Evolutionary conservation across 257 asterid genomes (phyloP), one percentile per base, ranked within the genome.

Genomic region (Prunella vulgaris): DNA sequence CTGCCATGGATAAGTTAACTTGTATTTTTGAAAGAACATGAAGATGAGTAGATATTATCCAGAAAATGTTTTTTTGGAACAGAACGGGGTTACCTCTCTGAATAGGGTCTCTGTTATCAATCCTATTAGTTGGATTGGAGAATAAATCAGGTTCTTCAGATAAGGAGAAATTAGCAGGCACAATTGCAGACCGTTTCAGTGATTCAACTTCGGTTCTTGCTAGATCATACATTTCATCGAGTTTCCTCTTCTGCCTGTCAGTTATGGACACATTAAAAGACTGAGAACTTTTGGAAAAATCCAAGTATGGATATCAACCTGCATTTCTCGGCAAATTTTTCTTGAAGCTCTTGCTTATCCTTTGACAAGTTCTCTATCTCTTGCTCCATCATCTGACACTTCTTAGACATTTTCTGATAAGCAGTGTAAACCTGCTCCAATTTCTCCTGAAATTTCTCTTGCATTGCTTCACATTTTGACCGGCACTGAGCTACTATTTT

Each of bases 191-290:
- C 58, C 96, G 86, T 65, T 90, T 93, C 60, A 82, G 56, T 15
- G 95, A 83, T 67, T 93, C 97, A 0, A 79, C 84, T 77, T 93
- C 98, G 15, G 78, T 81, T 84, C 93, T 84, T 79, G 90, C 83
- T 76, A 81, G 89, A 83, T 93, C 97, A 75, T 93, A 93, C 95
- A 93, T 90, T 78, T 93, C 98, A 67, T 93, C 98, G 25, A 93
- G 96, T 78, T 93, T 93, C 73, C 97, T 83, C 76, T 93, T 93
- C 83, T 93, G 98, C 87, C 97, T 93, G 95, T 61, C 54, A 77
- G 74, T 28, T 21, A 35, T 13, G 32, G 71, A 22, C 32, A 32
- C 37, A 15, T 18, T n/a, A 27, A 60, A 62, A 68, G 40, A 59
- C 30, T 40, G 21, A 37, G 63, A 64, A 37, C 62, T 35, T 3